phyloP scores from a whole-genome alignment of 2,329 filamentous ascomycete species.

The Leptographium flavum region DNA sequence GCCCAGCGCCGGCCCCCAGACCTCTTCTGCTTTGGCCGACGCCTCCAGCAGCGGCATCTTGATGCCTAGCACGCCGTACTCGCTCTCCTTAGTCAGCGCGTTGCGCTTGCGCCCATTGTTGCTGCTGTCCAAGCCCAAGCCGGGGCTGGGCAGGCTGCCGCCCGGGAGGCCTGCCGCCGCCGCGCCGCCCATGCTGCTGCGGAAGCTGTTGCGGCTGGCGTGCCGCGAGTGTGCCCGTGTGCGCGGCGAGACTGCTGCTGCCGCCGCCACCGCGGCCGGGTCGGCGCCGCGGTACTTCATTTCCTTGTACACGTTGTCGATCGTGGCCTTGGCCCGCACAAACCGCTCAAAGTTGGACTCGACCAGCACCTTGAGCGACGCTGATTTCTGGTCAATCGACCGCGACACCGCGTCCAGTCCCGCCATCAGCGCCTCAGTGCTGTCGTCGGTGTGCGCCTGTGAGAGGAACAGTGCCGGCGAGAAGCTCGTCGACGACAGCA shows the following conservation, averaged over 20 bases:
- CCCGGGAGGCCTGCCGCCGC: neutral
- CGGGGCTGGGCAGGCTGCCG: neutral
- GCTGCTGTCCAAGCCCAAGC: neutral
- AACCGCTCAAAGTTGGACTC: slow-evolving; percentile 98
- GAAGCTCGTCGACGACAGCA: slow-evolving; percentile 91
- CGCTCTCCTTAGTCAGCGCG: slow-evolving; percentile 80
- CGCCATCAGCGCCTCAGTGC: slow-evolving; percentile 64
- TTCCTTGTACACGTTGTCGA: slow-evolving; percentile 96
- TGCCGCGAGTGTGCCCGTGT: slow-evolving; percentile 46
- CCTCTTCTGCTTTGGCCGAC: slow-evolving; percentile 86
- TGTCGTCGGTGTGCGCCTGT: slow-evolving; percentile 75
- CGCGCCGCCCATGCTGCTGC: slow-evolving; percentile 28
- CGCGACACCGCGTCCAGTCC: slow-evolving; percentile 76
- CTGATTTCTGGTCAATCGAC: slow-evolving; percentile 96
- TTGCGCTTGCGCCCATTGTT: slow-evolving; percentile 60
- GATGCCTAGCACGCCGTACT: slow-evolving; percentile 79
- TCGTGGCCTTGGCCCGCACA: slow-evolving; percentile 91
- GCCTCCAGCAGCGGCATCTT: slow-evolving; percentile 79
- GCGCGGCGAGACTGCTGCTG: slow-evolving; percentile 17
- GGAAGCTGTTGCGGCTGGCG: slow-evolving; percentile 51
- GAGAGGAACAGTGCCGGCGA: slow-evolving; percentile 85
- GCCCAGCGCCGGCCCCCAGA: slow-evolving; percentile 89
- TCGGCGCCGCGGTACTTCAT: slow-evolving; percentile 67
- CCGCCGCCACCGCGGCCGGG: slow-evolving; percentile 18
- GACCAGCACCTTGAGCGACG: slow-evolving; percentile 87